phyloP scores from a whole-genome alignment of 148 eudicot species.

The Spergularia bocconei region DNA sequence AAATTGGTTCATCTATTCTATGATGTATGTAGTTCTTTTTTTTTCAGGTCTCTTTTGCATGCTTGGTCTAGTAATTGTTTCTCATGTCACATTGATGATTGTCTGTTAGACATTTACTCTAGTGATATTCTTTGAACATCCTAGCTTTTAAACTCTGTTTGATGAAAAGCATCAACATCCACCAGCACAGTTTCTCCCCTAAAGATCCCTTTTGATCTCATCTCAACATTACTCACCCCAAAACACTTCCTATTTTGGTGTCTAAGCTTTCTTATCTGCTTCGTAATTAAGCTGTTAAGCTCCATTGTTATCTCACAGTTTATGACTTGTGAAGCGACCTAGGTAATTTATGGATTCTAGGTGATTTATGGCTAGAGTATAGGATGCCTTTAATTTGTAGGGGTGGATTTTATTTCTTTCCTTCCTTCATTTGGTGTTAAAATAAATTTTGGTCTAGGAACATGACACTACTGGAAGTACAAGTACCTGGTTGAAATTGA shows the following conservation, averaged over 20 bases:
- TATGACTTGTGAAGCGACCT: too few relatives aligned
- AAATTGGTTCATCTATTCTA: not conserved
- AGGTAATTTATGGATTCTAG: too few relatives aligned
- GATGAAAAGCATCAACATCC: not conserved
- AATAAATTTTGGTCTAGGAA: too few relatives aligned
- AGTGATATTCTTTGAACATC: too few relatives aligned
- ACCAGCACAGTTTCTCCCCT: not conserved
- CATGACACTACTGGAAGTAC: too few relatives aligned
- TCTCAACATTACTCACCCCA: not conserved
- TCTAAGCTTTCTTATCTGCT: not conserved
- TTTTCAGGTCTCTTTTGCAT: not conserved
- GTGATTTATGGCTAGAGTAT: too few relatives aligned
- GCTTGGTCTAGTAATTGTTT: slow-evolving; percentile 9
- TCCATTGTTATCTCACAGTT: too few relatives aligned
- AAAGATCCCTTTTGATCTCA: not conserved
- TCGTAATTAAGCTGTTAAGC: not conserved
- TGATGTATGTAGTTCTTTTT: not conserved
- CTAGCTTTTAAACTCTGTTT: too few relatives aligned
- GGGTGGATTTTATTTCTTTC: too few relatives aligned
- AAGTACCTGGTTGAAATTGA: too few relatives aligned
- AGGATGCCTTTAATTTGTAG: too few relatives aligned
- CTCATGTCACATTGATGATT: not conserved
- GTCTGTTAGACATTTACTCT: not conserved
- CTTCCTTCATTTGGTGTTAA: too few relatives aligned
- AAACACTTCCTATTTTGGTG: not conserved